Evolutionary conservation across 352 stramenopile genomes (phyloP), one percentile per base, ranked within the genome.

Genomic region (Phytophthora idaei): DNA sequence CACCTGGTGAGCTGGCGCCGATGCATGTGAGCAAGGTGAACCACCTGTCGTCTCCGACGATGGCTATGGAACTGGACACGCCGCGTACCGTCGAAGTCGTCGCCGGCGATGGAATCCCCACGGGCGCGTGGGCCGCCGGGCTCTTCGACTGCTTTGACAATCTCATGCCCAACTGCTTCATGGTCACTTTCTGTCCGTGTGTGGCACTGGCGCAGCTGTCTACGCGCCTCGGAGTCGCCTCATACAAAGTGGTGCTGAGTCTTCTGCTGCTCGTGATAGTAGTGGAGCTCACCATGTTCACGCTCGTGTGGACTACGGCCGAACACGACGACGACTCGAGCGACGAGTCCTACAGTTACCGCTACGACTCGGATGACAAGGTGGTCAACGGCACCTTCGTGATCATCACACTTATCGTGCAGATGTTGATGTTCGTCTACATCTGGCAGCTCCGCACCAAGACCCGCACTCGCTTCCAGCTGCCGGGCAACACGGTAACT

Each of bases 131-230:
- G 80, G 71, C 67, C 1, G 57, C 69, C 1, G 64, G 67, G 3
- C 58, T 89, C 14, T 84, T 74, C 57, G 71, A 80, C 57, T 87
- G 76, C 58, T 73, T 72, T 39, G 42, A 77, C 28, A 77, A 81
- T 50, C 58, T 70, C 45, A 61, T 83, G 45, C 81, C 81, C 42
- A 89, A 89, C 47, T 76, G 81, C 61, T 69, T 74, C 37, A 81
- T 87, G 76, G 74, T 80, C 31, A 77, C 66, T 2, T 69, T 68
- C 10, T 83, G 71, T 25, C 76, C 78, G 2, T 89, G 78, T 49
- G 76, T 88, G 47, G 71, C 78, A 14, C 17, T 88, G 48, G 78
- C 78, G 0, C 81, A 90, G 46, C 75, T 88, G 52, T 75, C 73
- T 0, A 64, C 70, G 3, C 76, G 81, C 10, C 25, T 90, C 8